Conservation (phyloP, 2,329 filamentous ascomycete species). For the Cryphonectria radicalis region DNA sequence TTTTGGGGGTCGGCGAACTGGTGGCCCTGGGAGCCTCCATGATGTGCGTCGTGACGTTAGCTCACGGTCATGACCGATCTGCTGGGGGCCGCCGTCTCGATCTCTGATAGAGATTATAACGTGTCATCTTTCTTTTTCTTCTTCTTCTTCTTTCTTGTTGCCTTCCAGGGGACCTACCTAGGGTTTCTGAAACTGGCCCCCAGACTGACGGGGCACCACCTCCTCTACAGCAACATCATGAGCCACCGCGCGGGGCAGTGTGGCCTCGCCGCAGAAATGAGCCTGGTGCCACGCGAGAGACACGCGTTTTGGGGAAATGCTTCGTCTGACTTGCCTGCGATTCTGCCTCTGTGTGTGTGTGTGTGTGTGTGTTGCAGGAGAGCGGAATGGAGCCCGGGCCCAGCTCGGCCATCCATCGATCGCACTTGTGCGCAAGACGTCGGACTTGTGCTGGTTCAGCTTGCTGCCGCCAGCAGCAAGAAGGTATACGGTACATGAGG, state of each 20-base stretch:
- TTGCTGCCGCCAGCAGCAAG: background rate
- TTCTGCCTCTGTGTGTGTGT: background rate
- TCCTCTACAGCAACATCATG: background rate
- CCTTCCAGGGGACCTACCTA: background rate
- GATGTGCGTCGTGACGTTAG: background rate
- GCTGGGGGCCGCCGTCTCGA: background rate
- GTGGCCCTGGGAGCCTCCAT: background rate
- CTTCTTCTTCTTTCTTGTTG: background rate
- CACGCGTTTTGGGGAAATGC: background rate
- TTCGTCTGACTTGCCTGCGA: background rate
- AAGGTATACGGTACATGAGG: background rate
- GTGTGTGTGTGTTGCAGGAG: too few species aligned
- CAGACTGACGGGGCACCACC: background rate
- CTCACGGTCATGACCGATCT: background rate
- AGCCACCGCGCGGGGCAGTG: constrained; percentile 11
- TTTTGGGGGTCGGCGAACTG: background rate
- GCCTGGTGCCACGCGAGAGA: constrained; percentile 10
- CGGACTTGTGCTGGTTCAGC: background rate
- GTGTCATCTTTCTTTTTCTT: background rate
- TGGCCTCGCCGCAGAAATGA: constrained; percentile 9
- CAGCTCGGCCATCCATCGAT: background rate
- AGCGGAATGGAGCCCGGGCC: background rate
- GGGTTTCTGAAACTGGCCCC: constrained; percentile 10
- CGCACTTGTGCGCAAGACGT: constrained; percentile 1
- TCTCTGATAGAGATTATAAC: background rate